Conservation (phyloP, 768 basidiomycete species). For the Panus rudis region DNA sequence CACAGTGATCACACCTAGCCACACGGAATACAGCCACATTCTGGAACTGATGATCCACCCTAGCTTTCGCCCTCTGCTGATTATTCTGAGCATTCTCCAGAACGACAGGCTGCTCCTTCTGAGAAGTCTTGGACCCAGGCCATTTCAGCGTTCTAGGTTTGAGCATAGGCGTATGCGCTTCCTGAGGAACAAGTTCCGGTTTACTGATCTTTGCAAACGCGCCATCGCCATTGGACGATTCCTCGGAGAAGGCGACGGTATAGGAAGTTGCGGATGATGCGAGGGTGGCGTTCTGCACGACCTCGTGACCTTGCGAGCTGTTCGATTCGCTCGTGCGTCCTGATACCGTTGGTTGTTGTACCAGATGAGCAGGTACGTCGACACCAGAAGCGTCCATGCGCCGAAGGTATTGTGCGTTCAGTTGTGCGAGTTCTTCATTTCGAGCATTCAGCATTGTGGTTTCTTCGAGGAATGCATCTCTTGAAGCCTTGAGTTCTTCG, state of each 20-base stretch:
- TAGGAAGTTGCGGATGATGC: constrained; percentile 31
- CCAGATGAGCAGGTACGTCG: no score
- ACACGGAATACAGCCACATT: constrained; percentile 84
- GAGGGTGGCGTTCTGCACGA: constrained; percentile 12
- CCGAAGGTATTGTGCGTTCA: constrained; percentile 75
- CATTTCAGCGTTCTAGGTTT: constrained; percentile 61
- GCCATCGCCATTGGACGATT: constrained; percentile 37
- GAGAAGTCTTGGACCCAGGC: constrained; percentile 48
- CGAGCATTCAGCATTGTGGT: constrained; percentile 83
- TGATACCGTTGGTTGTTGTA: no score
- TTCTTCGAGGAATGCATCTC: constrained; percentile 87
- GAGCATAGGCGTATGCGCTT: constrained; percentile 38
- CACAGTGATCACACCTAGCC: constrained; percentile 90
- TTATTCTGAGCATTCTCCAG: constrained; percentile 16
- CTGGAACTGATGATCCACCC: constrained; percentile 77
- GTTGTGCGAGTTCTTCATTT: constrained; percentile 88
- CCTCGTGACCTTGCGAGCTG: constrained; percentile 15
- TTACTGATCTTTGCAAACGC: constrained; percentile 33
- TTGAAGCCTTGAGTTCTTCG: constrained; percentile 75
- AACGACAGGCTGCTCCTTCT: constrained; percentile 29
- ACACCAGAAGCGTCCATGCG: constrained; percentile 49
- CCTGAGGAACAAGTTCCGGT: constrained; percentile 14
- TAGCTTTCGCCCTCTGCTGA: constrained; percentile 14
- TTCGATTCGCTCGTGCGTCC: neutral
- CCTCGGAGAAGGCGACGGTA: constrained; percentile 40